These are phyloP conservation scores for Asterophora lycoperdoides DNA, from an alignment of 768 basidiomycete species.

Conservation along the genomic window DNA sequence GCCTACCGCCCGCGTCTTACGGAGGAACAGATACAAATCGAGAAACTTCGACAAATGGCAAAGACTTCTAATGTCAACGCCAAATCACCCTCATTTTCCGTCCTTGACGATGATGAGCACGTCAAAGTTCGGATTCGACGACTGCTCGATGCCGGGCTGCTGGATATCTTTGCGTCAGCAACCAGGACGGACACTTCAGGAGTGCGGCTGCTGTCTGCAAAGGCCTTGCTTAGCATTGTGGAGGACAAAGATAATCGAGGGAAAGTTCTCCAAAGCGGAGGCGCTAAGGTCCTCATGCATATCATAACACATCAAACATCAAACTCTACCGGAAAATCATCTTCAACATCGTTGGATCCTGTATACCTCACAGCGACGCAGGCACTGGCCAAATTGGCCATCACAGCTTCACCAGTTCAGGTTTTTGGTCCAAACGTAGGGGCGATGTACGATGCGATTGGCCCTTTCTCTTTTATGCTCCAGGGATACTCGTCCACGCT, in stretches of 20 bases:
- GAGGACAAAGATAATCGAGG: slow-evolving; percentile 79
- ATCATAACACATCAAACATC: slow-evolving; percentile 50
- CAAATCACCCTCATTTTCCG: slow-evolving; percentile 28
- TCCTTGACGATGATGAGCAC: slow-evolving; percentile 60
- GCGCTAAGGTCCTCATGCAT: slow-evolving; percentile 58
- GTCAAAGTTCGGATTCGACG: slow-evolving; percentile 59
- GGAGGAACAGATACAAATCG: slow-evolving; percentile 80
- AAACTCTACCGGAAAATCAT: slow-evolving; percentile 18
- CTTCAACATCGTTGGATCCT: slow-evolving; percentile 32
- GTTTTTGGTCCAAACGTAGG: slow-evolving; percentile 86
- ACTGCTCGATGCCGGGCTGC: slow-evolving; percentile 57
- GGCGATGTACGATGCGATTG: slow-evolving; percentile 75
- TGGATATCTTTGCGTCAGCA: slow-evolving; percentile 57
- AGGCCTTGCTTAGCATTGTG: slow-evolving; percentile 63
- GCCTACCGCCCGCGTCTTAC: slow-evolving; percentile 65
- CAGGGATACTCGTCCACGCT: slow-evolving; percentile 63
- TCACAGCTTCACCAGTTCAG: slow-evolving; percentile 85
- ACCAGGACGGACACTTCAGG: slow-evolving; percentile 60
- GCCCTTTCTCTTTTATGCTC: slow-evolving; percentile 73
- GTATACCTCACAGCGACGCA: slow-evolving; percentile 66
- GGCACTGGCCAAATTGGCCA: slow-evolving; percentile 88
- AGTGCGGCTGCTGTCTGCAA: slow-evolving; percentile 54
- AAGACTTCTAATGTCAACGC: slow-evolving; percentile 30
- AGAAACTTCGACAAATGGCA: slow-evolving; percentile 76
- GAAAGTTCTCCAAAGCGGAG: slow-evolving; percentile 71